A percentile compares a stretch with the other conserved stretches of the same genome.
Evolutionary conservation across 106 monocot species (phyloP).

Genomic region (Allium fistulosum): DNA sequence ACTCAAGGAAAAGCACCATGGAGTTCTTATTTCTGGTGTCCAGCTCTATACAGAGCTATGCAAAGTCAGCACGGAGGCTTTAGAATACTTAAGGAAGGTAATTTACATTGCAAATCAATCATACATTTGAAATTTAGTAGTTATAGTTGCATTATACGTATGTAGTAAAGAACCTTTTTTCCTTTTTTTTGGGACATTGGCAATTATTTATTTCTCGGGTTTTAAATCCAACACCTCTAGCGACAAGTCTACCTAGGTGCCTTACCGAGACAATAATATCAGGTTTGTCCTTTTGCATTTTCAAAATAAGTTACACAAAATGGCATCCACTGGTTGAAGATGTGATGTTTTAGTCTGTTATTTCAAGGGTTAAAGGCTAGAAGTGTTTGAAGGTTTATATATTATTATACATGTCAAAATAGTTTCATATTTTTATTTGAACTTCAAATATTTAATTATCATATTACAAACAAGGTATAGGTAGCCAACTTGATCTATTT

Average conservation of each 20-base stretch:
- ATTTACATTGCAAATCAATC: background rate
- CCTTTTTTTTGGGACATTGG: background rate
- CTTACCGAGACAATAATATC: conserved; percentile 79
- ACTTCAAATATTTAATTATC: too few relatives aligned
- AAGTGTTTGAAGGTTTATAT: too few relatives aligned
- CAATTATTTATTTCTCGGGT: background rate
- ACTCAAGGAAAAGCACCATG: conserved; percentile 98
- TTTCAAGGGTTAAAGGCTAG: too few relatives aligned
- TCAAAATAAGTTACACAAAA: too few relatives aligned
- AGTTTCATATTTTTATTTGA: too few relatives aligned
- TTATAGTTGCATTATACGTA: background rate
- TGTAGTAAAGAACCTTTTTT: background rate
- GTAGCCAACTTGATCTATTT: too few relatives aligned
- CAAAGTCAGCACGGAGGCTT: conserved; percentile 68
- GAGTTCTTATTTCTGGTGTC: conserved; percentile 84
- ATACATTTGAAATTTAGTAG: background rate
- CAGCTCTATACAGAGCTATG: conserved; percentile 89
- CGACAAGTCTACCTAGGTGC: too few relatives aligned
- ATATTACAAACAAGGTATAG: too few relatives aligned
- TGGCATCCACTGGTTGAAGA: too few relatives aligned
- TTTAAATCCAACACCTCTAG: background rate
- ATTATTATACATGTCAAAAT: too few relatives aligned
- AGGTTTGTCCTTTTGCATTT: conserved; percentile 30
- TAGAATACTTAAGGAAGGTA: conserved; percentile 90
- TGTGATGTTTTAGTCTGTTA: too few relatives aligned